Conservation (phyloP, 1,284 basidiomycete genomes). For the Puccinia sorghi region DNA sequence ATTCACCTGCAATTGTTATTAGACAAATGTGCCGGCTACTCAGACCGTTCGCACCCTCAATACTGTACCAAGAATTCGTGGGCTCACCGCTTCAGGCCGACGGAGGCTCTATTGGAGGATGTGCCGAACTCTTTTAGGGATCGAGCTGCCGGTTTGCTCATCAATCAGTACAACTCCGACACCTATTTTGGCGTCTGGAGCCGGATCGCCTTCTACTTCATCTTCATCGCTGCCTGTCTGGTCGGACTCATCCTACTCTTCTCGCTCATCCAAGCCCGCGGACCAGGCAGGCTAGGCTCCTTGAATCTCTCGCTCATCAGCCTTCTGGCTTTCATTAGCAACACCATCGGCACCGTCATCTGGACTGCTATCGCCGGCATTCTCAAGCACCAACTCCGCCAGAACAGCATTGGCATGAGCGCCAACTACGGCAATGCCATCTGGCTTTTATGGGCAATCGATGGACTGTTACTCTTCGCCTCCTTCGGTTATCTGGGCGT, state of each 20-base stretch:
- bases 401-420: conserved; percentile 5
- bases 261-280: not conserved
- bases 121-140: not conserved
- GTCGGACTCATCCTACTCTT: conserved; percentile 13
- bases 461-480: conserved; percentile 10
- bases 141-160: conserved; percentile 1
- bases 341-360: conserved; percentile 34
- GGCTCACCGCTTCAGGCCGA: conserved; percentile 30
- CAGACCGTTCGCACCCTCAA: conserved; percentile 30
- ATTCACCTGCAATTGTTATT: not conserved
- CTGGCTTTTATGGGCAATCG: conserved; percentile 41
- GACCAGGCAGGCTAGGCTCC: conserved; percentile 8
- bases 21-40: conserved; percentile 39
- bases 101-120: conserved; percentile 18
- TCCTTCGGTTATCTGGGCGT: conserved; percentile 22
- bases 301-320: conserved; percentile 9
- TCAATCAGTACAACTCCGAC: conserved; percentile 22
- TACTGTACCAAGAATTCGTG: conserved; percentile 32
- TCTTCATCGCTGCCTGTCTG: conserved; percentile 31
- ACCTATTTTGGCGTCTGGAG: conserved; percentile 1
- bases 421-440: conserved; percentile 39
- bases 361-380: conserved; percentile 39
- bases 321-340: conserved; percentile 31
- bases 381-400: conserved; percentile 30
- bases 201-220: conserved; percentile 42